phyloP scores from a whole-genome alignment of 495 filamentous ascomycete genomes.

The Aspergillus sparsus region DNA sequence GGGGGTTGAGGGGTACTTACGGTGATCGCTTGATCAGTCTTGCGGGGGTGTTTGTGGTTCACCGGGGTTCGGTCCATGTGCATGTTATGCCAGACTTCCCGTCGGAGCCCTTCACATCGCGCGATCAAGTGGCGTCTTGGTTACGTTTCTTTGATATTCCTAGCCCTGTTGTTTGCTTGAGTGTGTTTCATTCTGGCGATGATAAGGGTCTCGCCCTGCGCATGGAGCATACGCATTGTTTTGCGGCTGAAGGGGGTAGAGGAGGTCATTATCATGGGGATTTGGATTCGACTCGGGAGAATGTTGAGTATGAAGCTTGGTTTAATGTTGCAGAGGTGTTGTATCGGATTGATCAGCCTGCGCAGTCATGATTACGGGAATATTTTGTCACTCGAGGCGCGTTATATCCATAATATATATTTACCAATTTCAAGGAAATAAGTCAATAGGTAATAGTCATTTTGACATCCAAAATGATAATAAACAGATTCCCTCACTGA shows the following conservation, averaged over 20 bases:
- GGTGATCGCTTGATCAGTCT: slow-evolving; percentile 36
- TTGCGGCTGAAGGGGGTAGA: slow-evolving; percentile 30
- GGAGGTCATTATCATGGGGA: slow-evolving; percentile 47
- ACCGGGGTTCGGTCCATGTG: slow-evolving; percentile 34
- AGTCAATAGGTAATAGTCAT: too few species aligned
- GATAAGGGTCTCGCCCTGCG: slow-evolving; percentile 34
- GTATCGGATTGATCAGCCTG: slow-evolving; percentile 40
- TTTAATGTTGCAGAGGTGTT: slow-evolving; percentile 37
- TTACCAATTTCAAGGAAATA: too few species aligned
- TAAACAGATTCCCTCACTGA: too few species aligned
- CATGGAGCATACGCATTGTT: slow-evolving; percentile 50
- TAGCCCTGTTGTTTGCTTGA: slow-evolving; percentile 39
- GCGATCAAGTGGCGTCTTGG: slow-evolving; percentile 35
- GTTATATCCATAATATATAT: too few species aligned
- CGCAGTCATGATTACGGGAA: too few species aligned
- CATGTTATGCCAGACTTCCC: slow-evolving; percentile 52
- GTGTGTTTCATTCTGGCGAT: slow-evolving; percentile 42
- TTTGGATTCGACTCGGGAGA: slow-evolving; percentile 23
- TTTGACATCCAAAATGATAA: too few species aligned
- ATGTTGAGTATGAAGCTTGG: slow-evolving; percentile 46
- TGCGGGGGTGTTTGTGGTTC: slow-evolving; percentile 41
- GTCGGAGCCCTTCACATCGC: slow-evolving; percentile 28
- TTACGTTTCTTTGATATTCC: slow-evolving; percentile 38
- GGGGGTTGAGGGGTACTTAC: slow-evolving; percentile 26
- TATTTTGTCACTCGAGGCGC: too few species aligned